A percentile compares a stretch with the other conserved stretches of the same genome.
phyloP scores from a whole-genome alignment of 1,284 basidiomycete species.

The Inonotus hispidus region DNA sequence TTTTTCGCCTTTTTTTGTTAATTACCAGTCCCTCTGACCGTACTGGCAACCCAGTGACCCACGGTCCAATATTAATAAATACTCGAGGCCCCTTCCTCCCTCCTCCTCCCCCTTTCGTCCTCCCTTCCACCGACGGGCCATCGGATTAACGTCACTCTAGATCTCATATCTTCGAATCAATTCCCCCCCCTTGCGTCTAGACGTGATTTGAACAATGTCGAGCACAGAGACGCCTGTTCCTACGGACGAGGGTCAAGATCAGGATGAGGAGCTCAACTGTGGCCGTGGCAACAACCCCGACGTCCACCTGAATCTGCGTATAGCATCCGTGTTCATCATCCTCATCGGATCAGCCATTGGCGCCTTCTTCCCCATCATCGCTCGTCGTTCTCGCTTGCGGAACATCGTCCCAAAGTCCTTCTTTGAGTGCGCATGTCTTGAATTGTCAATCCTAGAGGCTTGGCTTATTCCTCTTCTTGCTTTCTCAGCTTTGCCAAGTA shows the following conservation, averaged over 20 bases:
- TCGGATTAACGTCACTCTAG: neutral
- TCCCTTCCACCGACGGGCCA: neutral
- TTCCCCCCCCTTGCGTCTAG: neutral
- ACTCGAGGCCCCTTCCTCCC: neutral
- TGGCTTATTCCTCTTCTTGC: constrained; percentile 14
- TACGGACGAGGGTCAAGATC: constrained; percentile 11
- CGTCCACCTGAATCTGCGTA: constrained; percentile 46
- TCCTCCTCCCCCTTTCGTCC: neutral
- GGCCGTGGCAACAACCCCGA: constrained; percentile 34
- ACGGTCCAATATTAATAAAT: neutral
- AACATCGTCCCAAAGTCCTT: constrained; percentile 52
- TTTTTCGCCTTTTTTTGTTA: neutral
- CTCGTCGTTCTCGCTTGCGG: constrained; percentile 52
- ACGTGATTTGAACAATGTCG: constrained; percentile 1
- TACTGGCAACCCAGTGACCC: too few species aligned
- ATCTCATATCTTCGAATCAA: neutral
- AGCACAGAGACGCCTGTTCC: neutral
- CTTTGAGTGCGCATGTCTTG: constrained; percentile 57
- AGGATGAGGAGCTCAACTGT: constrained; percentile 24
- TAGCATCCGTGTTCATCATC: constrained; percentile 89
- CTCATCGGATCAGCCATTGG: constrained; percentile 63
- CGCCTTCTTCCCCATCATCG: constrained; percentile 80
- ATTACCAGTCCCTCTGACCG: neutral
- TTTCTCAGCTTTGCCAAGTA: constrained; percentile 80
- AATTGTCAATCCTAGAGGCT: neutral